Conservation (phyloP, 2,329 filamentous ascomycete genomes). For the Zalaria sp. region DNA sequence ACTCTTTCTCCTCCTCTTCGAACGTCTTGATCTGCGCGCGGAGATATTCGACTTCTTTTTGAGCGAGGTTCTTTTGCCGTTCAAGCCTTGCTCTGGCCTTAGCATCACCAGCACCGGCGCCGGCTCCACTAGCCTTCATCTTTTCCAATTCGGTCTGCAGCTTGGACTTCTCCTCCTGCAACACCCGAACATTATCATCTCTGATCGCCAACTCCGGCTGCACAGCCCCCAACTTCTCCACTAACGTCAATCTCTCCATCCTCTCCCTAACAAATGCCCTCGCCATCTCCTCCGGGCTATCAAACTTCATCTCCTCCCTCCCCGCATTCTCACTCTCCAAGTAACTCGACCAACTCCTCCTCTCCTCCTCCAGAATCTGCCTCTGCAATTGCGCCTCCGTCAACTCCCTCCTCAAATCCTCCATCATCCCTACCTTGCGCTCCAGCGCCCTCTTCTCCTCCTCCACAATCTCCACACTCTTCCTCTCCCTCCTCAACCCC, state of each 20-base stretch:
- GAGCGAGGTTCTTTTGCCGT: constrained; percentile 67
- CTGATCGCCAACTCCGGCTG: constrained; percentile 67
- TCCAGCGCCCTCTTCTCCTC: constrained; percentile 84
- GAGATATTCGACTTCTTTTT: constrained; percentile 89
- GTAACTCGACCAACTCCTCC: constrained; percentile 73
- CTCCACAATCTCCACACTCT: constrained; percentile 84
- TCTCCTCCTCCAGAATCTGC: constrained; percentile 79
- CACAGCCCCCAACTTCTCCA: constrained; percentile 65
- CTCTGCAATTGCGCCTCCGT: constrained; percentile 68
- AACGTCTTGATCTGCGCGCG: constrained; percentile 80
- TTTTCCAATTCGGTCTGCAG: constrained; percentile 59
- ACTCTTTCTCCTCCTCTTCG: constrained; percentile 75
- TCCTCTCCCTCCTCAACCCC: constrained; percentile 65
- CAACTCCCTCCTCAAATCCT: constrained; percentile 60
- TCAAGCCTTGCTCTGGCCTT: constrained; percentile 64
- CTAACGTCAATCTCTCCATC: constrained; percentile 62
- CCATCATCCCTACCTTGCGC: constrained; percentile 60
- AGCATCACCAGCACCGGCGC: constrained; percentile 36
- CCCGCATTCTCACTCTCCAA: constrained; percentile 53
- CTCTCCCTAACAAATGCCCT: constrained; percentile 72
- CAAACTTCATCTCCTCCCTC: constrained; percentile 56
- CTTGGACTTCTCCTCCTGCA: constrained; percentile 55
- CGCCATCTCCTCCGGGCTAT: constrained; percentile 77
- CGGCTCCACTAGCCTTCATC: constrained; percentile 33
- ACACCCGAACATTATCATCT: constrained; percentile 55